These are phyloP conservation scores for Edaphochlamys debaryana DNA, from an alignment of 139 green algal species.

Conservation along the genomic window DNA sequence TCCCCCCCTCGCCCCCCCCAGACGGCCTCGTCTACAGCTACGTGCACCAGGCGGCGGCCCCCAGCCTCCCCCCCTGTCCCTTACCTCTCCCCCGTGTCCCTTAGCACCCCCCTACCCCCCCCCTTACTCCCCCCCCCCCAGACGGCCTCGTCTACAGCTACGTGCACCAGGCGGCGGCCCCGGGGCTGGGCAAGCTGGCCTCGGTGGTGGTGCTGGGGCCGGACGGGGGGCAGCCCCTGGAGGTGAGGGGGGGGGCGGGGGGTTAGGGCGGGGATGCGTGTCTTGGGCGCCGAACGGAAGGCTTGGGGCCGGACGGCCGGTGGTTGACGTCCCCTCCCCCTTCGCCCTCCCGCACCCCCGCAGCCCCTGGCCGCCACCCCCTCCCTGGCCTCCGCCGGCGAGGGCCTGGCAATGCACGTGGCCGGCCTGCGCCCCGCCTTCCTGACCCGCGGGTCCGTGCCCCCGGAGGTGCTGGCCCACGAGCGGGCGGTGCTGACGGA, in stretches of 20 bases:
- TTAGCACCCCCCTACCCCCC: no score
- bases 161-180: constrained; percentile 64
- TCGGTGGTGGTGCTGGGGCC: constrained; percentile 51
- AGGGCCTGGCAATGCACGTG: constrained; percentile 76
- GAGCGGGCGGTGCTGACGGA: constrained; percentile 57
- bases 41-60: constrained; percentile 64
- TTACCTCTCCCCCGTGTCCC: no score
- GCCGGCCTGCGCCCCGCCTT: constrained; percentile 75
- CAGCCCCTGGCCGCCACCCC: not conserved
- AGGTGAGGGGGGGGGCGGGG: not conserved
- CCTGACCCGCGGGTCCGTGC: constrained; percentile 61
- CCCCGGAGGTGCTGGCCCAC: constrained; percentile 60
- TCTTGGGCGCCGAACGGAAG: no score
- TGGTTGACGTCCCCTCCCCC: no score
- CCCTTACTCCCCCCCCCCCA: not conserved
- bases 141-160: constrained; percentile 68
- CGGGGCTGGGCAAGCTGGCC: constrained; percentile 65
- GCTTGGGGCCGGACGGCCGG: no score
- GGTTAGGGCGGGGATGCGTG: no score
- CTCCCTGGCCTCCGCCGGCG: constrained; percentile 52
- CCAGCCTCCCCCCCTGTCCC: no score
- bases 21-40: constrained; percentile 68
- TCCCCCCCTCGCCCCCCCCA: not conserved
- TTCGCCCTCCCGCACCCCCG: no score
- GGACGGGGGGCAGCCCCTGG: no score